Conservation (phyloP, 805 yeast species). For the Jamesozyma spencerorum region DNA sequence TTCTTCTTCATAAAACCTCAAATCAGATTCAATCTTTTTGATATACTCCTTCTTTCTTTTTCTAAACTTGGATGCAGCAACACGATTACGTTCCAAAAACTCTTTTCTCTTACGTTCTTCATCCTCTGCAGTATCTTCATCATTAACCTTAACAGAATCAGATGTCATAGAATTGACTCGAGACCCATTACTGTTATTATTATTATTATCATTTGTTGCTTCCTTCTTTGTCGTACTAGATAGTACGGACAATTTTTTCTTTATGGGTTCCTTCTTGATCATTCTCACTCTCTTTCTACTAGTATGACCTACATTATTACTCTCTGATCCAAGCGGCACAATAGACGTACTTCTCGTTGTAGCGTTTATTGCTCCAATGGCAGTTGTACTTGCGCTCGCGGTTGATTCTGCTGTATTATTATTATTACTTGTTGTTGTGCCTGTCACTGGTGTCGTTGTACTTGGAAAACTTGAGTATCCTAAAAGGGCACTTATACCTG, state of each 20-base stretch:
- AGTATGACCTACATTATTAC: neutral
- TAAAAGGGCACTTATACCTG: neutral
- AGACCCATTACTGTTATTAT: neutral
- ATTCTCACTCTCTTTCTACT: neutral
- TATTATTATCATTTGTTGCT: neutral
- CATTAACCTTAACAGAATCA: neutral
- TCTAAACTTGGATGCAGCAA: conserved; percentile 93
- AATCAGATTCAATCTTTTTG: conserved; percentile 71
- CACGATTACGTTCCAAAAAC: conserved; percentile 80
- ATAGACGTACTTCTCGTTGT: neutral
- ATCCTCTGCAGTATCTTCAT: conserved; percentile 48
- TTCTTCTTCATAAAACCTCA: conserved; percentile 58
- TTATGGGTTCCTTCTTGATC: conserved; percentile 1
- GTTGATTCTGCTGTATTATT: no score
- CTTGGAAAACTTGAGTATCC: neutral
- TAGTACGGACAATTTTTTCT: neutral
- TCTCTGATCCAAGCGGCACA: neutral
- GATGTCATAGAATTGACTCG: neutral
- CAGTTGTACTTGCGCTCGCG: no score
- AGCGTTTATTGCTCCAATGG: neutral
- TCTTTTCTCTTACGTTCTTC: conserved; percentile 55
- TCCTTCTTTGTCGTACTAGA: neutral
- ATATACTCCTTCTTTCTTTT: conserved; percentile 87
- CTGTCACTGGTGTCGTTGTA: neutral
- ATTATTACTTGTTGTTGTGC: neutral